Base-by-base conservation (phyloP, 176 grass and related monocot species). In the Oryza meyeriana region DNA sequence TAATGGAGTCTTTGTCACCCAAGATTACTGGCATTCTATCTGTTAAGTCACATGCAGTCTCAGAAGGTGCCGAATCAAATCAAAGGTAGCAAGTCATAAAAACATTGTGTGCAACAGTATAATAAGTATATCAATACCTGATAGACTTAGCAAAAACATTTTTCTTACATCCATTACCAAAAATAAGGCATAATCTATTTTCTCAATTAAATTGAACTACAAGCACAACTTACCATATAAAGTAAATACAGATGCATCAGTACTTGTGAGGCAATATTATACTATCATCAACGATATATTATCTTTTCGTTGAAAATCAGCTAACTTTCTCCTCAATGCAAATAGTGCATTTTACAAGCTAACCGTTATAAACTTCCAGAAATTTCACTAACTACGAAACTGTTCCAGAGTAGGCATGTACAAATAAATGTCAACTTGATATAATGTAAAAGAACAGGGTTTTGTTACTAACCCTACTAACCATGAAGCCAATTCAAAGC, bases 1-100 rank as follows among this genome's bases (percentile, higher is more conserved):
- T 83, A 61, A 91, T 64, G 48, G 74, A 84, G 34, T 74, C 74
- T 82, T 88, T 78, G 63, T 77, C 42, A 66, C 92, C 84, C 72
- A 94, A 92, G 63, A 98, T 89, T 25, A 94, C 90, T 27, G 95
- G 95, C 95, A 94, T 94, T 81, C 90, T 81, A 89, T 98, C 95
- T 98, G 92, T 75, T 55, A 64, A 64, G 52, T 47, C 79, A 90
- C 6, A 81, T 73, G 12, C 52, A 83, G 13, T 14, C 22, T 84
- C 48, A 91, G 36, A 65, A 36, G 69, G 30, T 69, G 69, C 39
- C 58, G 41, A 45, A 35, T 2, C 44, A 64, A 85, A 81, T 11
- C 31, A 58, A 72, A 72, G 14, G 18, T 78, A 72, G 28, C 32
- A 42, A 66, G 33, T 66, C 66, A 66, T 29, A 76, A 61, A 69